Evolutionary conservation across 1,139 yeast species (phyloP).

Genomic region (Lodderomyces beijingensis): DNA sequence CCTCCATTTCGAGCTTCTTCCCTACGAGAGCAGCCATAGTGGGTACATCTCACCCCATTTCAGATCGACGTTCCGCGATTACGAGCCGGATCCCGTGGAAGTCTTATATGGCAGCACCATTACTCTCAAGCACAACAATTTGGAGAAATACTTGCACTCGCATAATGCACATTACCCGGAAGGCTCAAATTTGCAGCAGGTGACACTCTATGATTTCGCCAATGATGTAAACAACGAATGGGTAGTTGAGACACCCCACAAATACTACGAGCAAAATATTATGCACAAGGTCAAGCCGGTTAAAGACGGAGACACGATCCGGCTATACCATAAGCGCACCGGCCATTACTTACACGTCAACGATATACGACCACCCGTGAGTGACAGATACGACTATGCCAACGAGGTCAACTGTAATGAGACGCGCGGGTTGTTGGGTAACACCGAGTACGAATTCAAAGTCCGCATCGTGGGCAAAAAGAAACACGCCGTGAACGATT

Average conservation of each 20-base stretch:
- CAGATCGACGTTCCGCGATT: conserved; percentile 46
- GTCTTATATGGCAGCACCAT: conserved; percentile 64
- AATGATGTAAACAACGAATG: conserved; percentile 60
- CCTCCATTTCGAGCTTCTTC: conserved; percentile 46
- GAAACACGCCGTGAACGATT: conserved; percentile 24
- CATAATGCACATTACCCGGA: conserved; percentile 49
- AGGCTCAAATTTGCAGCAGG: conserved; percentile 65
- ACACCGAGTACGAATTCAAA: conserved; percentile 51
- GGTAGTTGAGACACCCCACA: conserved; percentile 51
- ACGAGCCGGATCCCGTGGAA: conserved; percentile 37
- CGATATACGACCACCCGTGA: conserved; percentile 65
- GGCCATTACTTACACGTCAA: conserved; percentile 57
- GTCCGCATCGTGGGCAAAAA: conserved; percentile 31
- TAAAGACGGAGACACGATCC: conserved; percentile 47
- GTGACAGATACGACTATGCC: conserved; percentile 71
- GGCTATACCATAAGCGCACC: conserved; percentile 59
- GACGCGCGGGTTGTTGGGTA: conserved; percentile 43
- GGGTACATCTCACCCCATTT: conserved; percentile 54
- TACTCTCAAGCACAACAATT: conserved; percentile 58
- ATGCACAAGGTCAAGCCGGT: conserved; percentile 33
- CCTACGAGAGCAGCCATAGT: conserved; percentile 48
- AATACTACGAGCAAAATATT: conserved; percentile 23
- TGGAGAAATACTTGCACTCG: conserved; percentile 68
- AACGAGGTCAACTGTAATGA: conserved; percentile 69
- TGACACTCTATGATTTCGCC: conserved; percentile 52